Conservation (phyloP, 2,329 filamentous ascomycete genomes). For the Endocalyx cinctus region DNA sequence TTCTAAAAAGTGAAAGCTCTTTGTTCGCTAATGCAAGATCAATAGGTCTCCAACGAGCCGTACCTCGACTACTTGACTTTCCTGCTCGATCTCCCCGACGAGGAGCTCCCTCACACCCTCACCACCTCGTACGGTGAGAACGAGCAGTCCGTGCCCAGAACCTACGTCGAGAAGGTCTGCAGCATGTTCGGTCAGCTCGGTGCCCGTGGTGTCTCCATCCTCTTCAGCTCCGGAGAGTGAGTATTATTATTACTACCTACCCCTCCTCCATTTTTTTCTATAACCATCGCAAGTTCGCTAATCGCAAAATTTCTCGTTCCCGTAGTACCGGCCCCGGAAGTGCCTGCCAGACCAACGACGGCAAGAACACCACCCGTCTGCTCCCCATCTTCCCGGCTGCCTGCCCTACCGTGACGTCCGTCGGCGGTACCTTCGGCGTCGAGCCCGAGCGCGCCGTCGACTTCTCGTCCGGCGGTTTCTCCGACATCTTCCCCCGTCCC, state of each 20-base stretch:
- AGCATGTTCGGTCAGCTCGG: slow-evolving; percentile 22
- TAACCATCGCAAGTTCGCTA: neutral
- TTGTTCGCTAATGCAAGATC: slow-evolving; percentile 4
- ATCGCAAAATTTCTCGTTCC: slow-evolving; percentile 2
- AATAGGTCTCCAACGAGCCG: slow-evolving; percentile 11
- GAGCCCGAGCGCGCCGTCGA: slow-evolving; percentile 47
- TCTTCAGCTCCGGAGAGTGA: slow-evolving; percentile 25
- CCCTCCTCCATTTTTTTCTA: neutral
- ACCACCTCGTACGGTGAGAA: slow-evolving; percentile 21
- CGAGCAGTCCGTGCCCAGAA: slow-evolving; percentile 20
- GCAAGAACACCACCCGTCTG: slow-evolving; percentile 46
- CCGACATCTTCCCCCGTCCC: slow-evolving; percentile 40
- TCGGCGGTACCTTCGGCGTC: slow-evolving; percentile 50
- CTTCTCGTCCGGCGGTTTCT: slow-evolving; percentile 51
- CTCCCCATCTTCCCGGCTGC: slow-evolving; percentile 44
- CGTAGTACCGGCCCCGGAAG: slow-evolving; percentile 20
- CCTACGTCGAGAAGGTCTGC: slow-evolving; percentile 23
- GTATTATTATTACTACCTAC: slow-evolving; percentile 1
- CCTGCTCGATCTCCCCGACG: slow-evolving; percentile 16
- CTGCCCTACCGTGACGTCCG: slow-evolving; percentile 54
- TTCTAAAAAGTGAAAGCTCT: too few relatives aligned
- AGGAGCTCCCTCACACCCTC: slow-evolving; percentile 21
- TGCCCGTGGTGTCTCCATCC: slow-evolving; percentile 20
- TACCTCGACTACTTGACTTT: slow-evolving; percentile 25
- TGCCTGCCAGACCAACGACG: slow-evolving; percentile 50